Conservation (phyloP, 352 stramenopile genomes). For the Phytophthora parvispora region DNA sequence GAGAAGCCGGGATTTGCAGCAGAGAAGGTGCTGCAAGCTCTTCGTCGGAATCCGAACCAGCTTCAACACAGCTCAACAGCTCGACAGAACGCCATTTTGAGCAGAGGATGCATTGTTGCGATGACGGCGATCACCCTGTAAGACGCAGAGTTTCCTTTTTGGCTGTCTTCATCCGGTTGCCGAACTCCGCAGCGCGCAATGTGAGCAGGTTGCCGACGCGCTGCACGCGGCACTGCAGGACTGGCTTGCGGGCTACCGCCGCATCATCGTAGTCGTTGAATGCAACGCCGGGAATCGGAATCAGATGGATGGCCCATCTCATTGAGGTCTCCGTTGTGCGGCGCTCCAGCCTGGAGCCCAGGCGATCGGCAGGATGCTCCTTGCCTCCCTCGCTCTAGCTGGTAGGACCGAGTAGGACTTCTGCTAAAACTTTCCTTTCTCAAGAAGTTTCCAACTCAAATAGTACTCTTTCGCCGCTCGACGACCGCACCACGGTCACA, state of each 20-base stretch:
- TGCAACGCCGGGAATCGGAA: conserved; percentile 15
- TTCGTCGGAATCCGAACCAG: neutral
- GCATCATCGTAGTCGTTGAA: neutral
- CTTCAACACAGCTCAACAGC: neutral
- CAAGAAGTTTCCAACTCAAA: neutral
- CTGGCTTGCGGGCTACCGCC: neutral
- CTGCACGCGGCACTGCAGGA: conserved; percentile 9
- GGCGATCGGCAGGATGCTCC: neutral
- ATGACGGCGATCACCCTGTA: neutral
- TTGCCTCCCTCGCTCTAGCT: neutral
- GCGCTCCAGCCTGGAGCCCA: neutral
- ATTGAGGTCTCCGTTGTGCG: conserved; percentile 3
- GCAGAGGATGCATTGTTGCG: neutral
- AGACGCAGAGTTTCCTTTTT: neutral
- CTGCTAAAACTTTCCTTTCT: no score
- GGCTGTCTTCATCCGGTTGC: neutral
- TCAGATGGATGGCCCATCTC: conserved; percentile 14
- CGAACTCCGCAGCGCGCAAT: neutral
- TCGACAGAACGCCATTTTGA: neutral
- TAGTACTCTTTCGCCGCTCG: neutral
- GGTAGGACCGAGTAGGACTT: conserved; percentile 16
- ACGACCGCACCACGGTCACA: neutral
- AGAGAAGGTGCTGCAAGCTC: neutral
- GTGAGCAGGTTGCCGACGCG: conserved; percentile 9
- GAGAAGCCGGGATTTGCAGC: neutral